Evolutionary conservation across 2,329 filamentous ascomycete genomes (phyloP).

Genomic region (Cladosporium oxysporum): DNA sequence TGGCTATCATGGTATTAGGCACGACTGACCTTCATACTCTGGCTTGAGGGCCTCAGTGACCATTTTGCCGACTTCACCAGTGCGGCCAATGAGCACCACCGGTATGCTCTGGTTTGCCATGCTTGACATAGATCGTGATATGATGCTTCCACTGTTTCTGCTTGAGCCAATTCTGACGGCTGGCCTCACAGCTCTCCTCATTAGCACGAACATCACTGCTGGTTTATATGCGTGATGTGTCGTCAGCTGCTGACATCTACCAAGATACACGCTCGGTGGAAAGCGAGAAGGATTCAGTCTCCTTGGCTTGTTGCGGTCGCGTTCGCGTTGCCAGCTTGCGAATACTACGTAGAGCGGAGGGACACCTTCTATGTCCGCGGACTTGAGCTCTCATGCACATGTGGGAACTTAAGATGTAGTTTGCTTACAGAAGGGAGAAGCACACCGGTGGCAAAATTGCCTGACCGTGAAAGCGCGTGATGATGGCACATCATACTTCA

Average conservation of each 20-base stretch:
- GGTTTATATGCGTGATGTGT: not conserved
- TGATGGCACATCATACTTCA: not conserved
- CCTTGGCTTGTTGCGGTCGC: not conserved
- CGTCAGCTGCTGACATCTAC: not conserved
- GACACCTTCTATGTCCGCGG: not conserved
- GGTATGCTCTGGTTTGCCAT: not conserved
- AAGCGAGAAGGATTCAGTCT: not conserved
- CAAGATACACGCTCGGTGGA: not conserved
- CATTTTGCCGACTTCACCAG: not conserved
- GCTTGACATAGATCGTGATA: not conserved
- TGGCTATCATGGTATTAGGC: not conserved
- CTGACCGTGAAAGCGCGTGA: not conserved
- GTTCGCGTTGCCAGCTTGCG: not conserved
- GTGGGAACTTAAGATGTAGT: no score
- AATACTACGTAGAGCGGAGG: not conserved
- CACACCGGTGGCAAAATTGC: not conserved
- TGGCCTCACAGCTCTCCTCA: not conserved
- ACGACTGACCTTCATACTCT: constrained; percentile 6
- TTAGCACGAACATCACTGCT: not conserved
- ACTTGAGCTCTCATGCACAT: not conserved
- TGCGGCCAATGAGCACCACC: not conserved
- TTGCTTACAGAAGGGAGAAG: not conserved
- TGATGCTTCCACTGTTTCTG: not conserved
- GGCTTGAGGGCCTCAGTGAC: not conserved
- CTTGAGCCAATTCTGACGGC: not conserved